A percentile compares a stretch with the other conserved stretches of the same genome.
Evolutionary conservation across 2,329 filamentous ascomycete species (phyloP).

Genomic region (Fusarium vanettenii): DNA sequence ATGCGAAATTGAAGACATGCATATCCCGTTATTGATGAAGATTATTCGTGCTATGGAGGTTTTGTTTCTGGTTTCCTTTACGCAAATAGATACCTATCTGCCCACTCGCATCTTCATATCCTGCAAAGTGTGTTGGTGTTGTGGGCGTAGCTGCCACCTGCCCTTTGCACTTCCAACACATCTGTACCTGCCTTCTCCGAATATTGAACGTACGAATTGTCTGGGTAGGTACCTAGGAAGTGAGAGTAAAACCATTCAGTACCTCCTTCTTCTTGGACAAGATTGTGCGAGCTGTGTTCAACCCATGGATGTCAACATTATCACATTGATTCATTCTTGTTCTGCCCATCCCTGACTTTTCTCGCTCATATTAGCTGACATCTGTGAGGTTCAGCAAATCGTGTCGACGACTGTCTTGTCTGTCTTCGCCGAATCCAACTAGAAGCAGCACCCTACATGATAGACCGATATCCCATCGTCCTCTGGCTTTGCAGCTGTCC

Average conservation of each 20-base stretch:
- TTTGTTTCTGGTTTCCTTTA: not conserved
- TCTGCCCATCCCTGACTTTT: not conserved
- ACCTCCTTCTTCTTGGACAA: not conserved
- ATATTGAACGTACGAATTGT: not conserved
- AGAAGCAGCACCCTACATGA: not conserved
- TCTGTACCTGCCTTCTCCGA: not conserved
- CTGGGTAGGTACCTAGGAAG: not conserved
- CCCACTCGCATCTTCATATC: not conserved
- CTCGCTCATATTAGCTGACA: not conserved
- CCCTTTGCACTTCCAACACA: not conserved
- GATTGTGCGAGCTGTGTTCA: not conserved
- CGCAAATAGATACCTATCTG: not conserved
- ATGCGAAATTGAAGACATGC: constrained; percentile 1
- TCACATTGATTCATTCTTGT: not conserved
- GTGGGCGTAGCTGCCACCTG: not conserved
- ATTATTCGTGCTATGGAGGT: not conserved
- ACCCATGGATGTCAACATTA: not conserved
- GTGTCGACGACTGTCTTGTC: not conserved
- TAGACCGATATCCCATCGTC: not conserved
- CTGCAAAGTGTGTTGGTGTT: not conserved
- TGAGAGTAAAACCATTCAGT: not conserved
- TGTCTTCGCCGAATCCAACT: not conserved
- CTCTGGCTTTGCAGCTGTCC: not conserved
- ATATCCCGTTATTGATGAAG: not conserved
- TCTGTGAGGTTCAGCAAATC: not conserved